These are phyloP conservation scores for Echinosophora koreensis DNA, from an alignment of 306 rosid genomes.

Conservation along the genomic window DNA sequence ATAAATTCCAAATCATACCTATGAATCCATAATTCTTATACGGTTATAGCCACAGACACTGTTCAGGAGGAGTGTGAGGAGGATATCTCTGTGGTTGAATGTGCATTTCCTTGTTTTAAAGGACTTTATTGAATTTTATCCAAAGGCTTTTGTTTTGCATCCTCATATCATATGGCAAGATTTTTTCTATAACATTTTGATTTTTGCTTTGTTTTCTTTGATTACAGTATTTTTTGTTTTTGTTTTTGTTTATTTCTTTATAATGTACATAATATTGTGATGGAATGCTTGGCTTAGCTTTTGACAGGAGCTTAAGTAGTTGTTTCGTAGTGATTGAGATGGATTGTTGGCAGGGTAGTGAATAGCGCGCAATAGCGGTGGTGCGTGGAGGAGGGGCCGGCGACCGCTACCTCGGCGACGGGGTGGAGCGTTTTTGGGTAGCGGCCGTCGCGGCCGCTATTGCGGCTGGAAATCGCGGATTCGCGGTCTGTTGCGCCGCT, in stretches of 20 bases:
- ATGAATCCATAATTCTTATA: neutral
- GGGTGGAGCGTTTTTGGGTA: too few species aligned
- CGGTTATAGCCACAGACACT: neutral
- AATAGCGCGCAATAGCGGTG: too few species aligned
- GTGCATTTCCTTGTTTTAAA: neutral
- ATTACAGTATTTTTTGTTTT: neutral
- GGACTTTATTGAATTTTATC: neutral
- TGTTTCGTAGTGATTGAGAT: neutral
- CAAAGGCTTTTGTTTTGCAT: neutral
- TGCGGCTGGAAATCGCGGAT: too few species aligned
- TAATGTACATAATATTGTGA: neutral
- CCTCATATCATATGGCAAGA: neutral
- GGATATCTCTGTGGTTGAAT: neutral
- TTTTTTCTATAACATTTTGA: neutral
- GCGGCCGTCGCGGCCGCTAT: too few species aligned
- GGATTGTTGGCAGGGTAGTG: too few species aligned
- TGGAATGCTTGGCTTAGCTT: slow-evolving; percentile 4
- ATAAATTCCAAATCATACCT: neutral
- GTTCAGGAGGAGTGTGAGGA: neutral
- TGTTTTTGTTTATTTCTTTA: neutral
- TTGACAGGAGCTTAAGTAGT: neutral
- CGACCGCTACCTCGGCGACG: too few species aligned
- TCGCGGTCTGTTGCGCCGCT: too few species aligned
- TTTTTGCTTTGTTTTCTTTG: neutral
- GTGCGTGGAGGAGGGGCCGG: too few species aligned